Conservation (phyloP, 2,329 filamentous ascomycete genomes). For the Sarocladiaceae sp. region DNA sequence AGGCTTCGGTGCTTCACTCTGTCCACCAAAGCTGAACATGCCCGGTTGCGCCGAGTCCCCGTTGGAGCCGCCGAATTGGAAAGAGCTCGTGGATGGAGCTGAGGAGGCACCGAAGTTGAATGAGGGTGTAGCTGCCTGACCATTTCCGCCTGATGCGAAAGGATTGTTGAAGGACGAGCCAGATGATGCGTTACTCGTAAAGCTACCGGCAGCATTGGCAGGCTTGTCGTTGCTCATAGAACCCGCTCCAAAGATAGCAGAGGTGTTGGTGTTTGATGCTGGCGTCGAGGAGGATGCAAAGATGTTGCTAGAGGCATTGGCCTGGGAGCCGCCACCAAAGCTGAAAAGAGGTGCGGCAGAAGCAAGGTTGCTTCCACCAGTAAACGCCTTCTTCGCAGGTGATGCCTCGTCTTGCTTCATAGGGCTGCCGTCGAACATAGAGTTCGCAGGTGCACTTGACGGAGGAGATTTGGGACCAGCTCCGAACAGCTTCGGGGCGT, state of each 20-base stretch:
- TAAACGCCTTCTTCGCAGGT: constrained; percentile 29
- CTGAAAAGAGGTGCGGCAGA: constrained; percentile 27
- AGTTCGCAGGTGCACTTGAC: constrained; percentile 17
- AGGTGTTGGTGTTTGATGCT: constrained; percentile 6
- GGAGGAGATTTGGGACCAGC: constrained; percentile 28
- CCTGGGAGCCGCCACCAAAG: constrained; percentile 21
- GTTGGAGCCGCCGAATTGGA: constrained; percentile 4
- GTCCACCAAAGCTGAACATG: constrained; percentile 31
- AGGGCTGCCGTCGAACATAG: constrained; percentile 34
- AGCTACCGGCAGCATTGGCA: constrained; percentile 16
- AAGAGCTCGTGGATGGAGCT: constrained; percentile 14
- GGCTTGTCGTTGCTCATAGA: constrained; percentile 16
- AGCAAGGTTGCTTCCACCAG: constrained; percentile 17
- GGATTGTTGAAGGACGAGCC: constrained; percentile 32
- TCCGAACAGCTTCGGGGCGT: constrained; percentile 32
- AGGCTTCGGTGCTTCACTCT: constrained; percentile 16
- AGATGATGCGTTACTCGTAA: constrained; percentile 15
- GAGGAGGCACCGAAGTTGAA: constrained; percentile 17
- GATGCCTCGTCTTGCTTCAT: constrained; percentile 37
- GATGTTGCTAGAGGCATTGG: constrained; percentile 30
- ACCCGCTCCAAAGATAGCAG: constrained; percentile 14
- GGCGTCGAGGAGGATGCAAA: constrained; percentile 25
- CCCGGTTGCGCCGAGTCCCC: neutral
- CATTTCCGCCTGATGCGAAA: constrained; percentile 25
- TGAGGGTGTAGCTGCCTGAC: neutral